phyloP scores from a whole-genome alignment of 768 basidiomycete genomes.

The Holtermannia corniformis region DNA sequence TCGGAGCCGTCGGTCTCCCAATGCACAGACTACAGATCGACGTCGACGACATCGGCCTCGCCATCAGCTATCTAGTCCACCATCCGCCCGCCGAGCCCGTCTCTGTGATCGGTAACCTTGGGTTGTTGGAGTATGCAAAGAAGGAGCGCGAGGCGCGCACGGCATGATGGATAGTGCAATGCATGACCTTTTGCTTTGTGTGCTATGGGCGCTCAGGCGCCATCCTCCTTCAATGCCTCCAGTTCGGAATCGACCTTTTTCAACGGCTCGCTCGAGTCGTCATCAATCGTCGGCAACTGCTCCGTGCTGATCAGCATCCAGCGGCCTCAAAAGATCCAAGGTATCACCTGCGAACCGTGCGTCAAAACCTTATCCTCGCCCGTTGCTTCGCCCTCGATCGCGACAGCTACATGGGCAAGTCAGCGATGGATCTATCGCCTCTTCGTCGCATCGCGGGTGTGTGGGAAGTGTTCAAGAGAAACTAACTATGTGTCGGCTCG shows the following conservation, averaged over 20 bases:
- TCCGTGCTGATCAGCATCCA: too few species aligned
- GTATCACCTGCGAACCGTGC: conserved; percentile 27
- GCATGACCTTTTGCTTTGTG: neutral
- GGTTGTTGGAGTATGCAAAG: conserved; percentile 23
- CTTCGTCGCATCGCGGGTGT: neutral
- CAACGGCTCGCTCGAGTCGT: neutral
- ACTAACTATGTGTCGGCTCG: conserved; percentile 39
- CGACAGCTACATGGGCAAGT: conserved; percentile 17
- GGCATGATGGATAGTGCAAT: neutral
- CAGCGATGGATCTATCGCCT: too few species aligned
- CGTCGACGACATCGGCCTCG: conserved; percentile 26
- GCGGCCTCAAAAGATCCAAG: too few species aligned
- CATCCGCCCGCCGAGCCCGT: conserved; percentile 21
- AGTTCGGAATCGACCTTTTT: conserved; percentile 5
- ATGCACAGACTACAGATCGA: conserved; percentile 16
- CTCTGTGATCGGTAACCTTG: conserved; percentile 15
- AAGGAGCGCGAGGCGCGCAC: conserved; percentile 7
- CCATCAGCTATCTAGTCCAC: conserved; percentile 29
- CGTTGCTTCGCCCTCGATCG: conserved; percentile 27
- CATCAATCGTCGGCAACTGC: conserved; percentile 3
- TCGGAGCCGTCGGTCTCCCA: conserved; percentile 21
- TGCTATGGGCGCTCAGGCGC: neutral
- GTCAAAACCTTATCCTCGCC: conserved; percentile 24
- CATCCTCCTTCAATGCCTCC: conserved; percentile 4
- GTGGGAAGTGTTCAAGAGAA: neutral